A percentile compares a stretch with the other conserved stretches of the same genome.
These are phyloP conservation scores for Melaleuca quinquenervia DNA, from an alignment of 345 rosid genomes.

Conservation along the genomic window DNA sequence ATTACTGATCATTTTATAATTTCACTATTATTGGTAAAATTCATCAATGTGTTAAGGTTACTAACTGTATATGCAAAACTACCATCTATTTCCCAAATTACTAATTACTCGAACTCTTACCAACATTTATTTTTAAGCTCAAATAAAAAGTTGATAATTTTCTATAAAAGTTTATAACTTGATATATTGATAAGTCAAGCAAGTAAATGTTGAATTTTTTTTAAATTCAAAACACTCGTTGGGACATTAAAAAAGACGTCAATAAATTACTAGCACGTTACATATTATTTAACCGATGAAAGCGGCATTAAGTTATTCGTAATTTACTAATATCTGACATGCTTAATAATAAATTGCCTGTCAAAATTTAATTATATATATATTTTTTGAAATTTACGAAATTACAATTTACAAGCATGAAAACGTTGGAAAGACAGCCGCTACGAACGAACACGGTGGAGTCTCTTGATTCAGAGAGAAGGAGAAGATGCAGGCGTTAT, in stretches of 20 bases:
- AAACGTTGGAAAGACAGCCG: neutral
- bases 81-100: too few species aligned
- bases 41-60: too few species aligned
- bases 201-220: neutral
- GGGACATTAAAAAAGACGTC: rapidly evolving
- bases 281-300: too few species aligned
- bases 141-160: neutral
- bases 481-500: constrained; percentile 29
- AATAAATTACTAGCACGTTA: rapidly evolving
- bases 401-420: neutral
- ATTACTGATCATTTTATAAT: too few species aligned
- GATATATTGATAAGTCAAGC: neutral
- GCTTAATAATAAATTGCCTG: neutral
- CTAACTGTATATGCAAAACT: too few species aligned
- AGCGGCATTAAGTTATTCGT: neutral
- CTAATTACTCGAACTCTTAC: too few species aligned
- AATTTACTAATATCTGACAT: neutral
- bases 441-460: neutral
- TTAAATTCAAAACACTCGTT: rapidly evolving
- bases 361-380: neutral
- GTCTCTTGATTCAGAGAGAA: neutral
- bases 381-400: neutral
- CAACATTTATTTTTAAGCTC: too few species aligned
- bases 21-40: too few species aligned
- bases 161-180: neutral